A percentile compares a stretch with the other conserved stretches of the same genome.
Evolutionary conservation across 78 protist species (phyloP).

Genomic region (Speleostelium caveatum): DNA sequence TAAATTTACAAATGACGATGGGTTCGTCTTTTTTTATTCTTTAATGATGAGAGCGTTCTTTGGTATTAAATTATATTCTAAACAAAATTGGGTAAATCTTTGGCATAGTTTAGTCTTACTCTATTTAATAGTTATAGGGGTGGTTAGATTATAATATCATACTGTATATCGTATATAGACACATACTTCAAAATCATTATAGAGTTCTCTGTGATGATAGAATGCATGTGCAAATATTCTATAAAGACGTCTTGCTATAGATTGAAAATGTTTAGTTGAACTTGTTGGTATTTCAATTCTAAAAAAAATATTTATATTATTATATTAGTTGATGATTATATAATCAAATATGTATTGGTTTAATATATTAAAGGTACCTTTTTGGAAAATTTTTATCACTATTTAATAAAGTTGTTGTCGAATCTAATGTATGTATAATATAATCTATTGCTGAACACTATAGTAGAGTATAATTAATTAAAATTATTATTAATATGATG

Average conservation of each 20-base stretch:
- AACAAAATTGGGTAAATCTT: slow-evolving; percentile 50
- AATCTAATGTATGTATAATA: slow-evolving; percentile 87
- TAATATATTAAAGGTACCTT: not conserved
- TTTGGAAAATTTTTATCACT: slow-evolving; percentile 75
- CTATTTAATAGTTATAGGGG: not conserved
- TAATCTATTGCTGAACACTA: slow-evolving; percentile 90
- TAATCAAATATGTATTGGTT: not conserved
- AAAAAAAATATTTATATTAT: not conserved
- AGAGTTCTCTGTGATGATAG: slow-evolving; percentile 77
- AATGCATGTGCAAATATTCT: slow-evolving; percentile 86
- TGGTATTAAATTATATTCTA: slow-evolving; percentile 18
- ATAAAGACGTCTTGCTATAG: slow-evolving; percentile 78
- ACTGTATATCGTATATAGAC: not conserved
- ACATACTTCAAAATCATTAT: slow-evolving; percentile 79
- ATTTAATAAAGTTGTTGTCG: slow-evolving; percentile 79
- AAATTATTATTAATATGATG: not conserved
- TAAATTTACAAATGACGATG: not conserved
- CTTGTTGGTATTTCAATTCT: slow-evolving; percentile 34
- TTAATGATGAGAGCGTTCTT: slow-evolving; percentile 10
- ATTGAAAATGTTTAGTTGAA: slow-evolving; percentile 61
- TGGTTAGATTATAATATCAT: not conserved
- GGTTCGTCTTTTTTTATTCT: not conserved
- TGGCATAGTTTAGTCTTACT: slow-evolving; percentile 24
- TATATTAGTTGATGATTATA: not conserved
- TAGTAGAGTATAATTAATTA: not conserved